These are phyloP conservation scores for Saitozyma podzolica DNA, from an alignment of 768 basidiomycete species.

Conservation along the genomic window DNA sequence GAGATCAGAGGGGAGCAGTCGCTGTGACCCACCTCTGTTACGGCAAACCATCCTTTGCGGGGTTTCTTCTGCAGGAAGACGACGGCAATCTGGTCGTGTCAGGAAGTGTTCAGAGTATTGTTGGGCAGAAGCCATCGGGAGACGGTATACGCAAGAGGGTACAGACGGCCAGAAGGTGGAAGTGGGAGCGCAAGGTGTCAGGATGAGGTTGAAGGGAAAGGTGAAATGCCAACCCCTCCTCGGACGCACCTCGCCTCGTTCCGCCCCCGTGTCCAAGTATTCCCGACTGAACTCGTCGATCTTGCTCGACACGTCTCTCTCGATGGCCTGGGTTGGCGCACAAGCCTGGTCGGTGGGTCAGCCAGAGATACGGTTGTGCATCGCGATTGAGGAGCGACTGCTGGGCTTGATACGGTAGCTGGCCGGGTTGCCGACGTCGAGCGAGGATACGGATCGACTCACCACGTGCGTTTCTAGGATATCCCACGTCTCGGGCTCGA, in stretches of 20 bases:
- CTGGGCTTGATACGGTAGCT: too few species aligned
- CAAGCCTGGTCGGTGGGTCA: slow-evolving; percentile 7
- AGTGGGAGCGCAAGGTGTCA: too few species aligned
- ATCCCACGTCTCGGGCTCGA: slow-evolving; percentile 40
- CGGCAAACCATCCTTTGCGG: slow-evolving; percentile 46
- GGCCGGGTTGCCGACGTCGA: too few species aligned
- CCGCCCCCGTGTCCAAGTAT: slow-evolving; percentile 10
- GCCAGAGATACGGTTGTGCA: not conserved
- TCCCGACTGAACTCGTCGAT: slow-evolving; percentile 20
- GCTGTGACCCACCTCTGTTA: slow-evolving; percentile 37
- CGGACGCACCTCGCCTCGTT: slow-evolving; percentile 22
- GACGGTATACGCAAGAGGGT: too few species aligned
- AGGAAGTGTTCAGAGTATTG: not conserved
- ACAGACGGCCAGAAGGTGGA: too few species aligned
- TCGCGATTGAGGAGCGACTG: too few species aligned
- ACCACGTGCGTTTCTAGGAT: slow-evolving; percentile 37
- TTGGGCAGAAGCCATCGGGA: not conserved
- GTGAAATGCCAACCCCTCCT: too few species aligned
- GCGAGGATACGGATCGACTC: slow-evolving; percentile 5
- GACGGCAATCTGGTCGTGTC: slow-evolving; percentile 29
- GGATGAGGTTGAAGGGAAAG: too few species aligned
- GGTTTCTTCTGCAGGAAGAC: slow-evolving; percentile 41
- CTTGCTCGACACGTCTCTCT: slow-evolving; percentile 18
- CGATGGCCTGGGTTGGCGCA: slow-evolving; percentile 10
- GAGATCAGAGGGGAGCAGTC: too few species aligned